Evolutionary conservation across 1,139 yeast genomes (phyloP), one percentile per base, ranked within the genome.

Genomic region (Hansenula lynferdii): DNA sequence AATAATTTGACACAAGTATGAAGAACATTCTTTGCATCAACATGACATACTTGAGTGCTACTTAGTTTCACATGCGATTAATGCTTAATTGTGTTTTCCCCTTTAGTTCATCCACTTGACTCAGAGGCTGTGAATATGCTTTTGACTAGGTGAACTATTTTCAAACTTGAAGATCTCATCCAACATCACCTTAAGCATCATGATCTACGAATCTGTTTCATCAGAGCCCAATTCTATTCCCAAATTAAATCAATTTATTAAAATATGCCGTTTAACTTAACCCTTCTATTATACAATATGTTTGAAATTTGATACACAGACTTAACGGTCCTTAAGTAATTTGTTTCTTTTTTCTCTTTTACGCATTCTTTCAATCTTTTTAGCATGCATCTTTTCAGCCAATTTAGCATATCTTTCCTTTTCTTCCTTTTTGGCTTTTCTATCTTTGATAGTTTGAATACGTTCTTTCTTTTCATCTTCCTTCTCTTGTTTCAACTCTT

Each of bases 291-390:
- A 18, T 24, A 24, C 28, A 31, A n/a, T 6, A 16, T 17, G 19
- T 17, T 4, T 31, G 26, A 31, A 31, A 31, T 18, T 28, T 11
- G n/a, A n/a, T 8, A n/a, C 6, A n/a, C n/a, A n/a, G n/a, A 23
- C 29, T 26, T 61, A 73, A 62, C 80, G 80, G 50, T 84, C 92
- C 57, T 78, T 82, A 58, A 84, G 75, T 49, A 83, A 65, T 61
- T 84, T 84, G 61, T 83, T 84, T 65, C 92, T 77, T 78, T 83
- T 84, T 58, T 84, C 94, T 60, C 78, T 80, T 69, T 81, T 80
- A 65, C 81, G 80, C 65, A 83, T 61, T 63, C 95, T 77, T 44
- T 84, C 94, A 30, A 81, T 80, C 70, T 76, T 81, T 74, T 81
- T 81, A 30, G 80, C 82, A 54, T 82, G 84, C 87, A 84, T 79